A percentile compares a stretch with the other conserved stretches of the same genome.
Conservation (phyloP, 2,329 filamentous ascomycete species). For the Diaporthe aspalathi region DNA sequence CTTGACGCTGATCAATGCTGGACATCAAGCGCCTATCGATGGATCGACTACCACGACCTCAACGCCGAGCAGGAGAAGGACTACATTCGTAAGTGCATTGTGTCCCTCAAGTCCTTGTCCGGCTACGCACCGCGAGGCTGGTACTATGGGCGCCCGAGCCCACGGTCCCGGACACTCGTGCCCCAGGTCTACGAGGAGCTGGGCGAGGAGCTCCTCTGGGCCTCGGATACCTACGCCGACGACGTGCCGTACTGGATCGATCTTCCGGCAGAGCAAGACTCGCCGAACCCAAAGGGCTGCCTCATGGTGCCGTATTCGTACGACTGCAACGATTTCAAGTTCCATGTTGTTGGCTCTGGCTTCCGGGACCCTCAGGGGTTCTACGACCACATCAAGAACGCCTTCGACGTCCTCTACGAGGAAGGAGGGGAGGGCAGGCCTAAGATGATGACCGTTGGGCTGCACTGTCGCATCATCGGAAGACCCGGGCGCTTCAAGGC, state of each 20-base stretch:
- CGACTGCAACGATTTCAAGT: slow-evolving; percentile 66
- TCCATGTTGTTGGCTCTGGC: slow-evolving; percentile 52
- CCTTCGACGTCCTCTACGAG: slow-evolving; percentile 65
- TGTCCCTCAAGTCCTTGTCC: slow-evolving; percentile 54
- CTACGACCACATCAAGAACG: slow-evolving; percentile 59
- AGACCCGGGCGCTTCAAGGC: slow-evolving; percentile 63
- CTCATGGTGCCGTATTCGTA: slow-evolving; percentile 66
- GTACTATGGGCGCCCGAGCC: slow-evolving; percentile 60
- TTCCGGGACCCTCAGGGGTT: slow-evolving; percentile 59
- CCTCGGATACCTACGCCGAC: slow-evolving; percentile 63
- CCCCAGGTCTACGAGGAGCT: slow-evolving; percentile 64
- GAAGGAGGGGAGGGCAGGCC: slow-evolving; percentile 60
- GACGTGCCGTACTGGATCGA: slow-evolving; percentile 68
- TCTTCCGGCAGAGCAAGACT: slow-evolving; percentile 58
- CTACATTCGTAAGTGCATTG: slow-evolving; percentile 57
- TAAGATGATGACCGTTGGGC: slow-evolving; percentile 69
- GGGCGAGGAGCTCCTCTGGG: slow-evolving; percentile 61
- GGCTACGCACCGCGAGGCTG: slow-evolving; percentile 61
- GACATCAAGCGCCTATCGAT: slow-evolving; percentile 55
- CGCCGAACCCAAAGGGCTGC: slow-evolving; percentile 56
- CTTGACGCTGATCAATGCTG: not conserved
- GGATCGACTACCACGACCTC: slow-evolving; percentile 62
- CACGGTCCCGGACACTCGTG: slow-evolving; percentile 58
- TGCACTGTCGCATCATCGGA: slow-evolving; percentile 65
- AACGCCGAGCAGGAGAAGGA: slow-evolving; percentile 58